Evolutionary conservation across 1,139 yeast genomes (phyloP), one percentile per base, ranked within the genome.

Genomic region (Kodamaea fungicola): DNA sequence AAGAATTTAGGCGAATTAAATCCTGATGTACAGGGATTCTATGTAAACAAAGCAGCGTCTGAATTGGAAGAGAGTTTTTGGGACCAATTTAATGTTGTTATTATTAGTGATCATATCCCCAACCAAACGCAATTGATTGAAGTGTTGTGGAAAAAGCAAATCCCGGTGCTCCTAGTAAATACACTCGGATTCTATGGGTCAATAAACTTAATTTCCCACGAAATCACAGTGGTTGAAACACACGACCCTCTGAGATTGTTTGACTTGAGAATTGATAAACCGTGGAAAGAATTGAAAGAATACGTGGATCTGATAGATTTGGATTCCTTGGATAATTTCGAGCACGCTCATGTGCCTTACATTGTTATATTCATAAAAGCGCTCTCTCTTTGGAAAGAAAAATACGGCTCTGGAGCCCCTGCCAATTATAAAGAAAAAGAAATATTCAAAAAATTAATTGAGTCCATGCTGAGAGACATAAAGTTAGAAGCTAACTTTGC

Each of bases 331-430:
- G 71, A 68, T 35, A 76, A 72, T 30, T 66, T 68, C 3, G 80
- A 76, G 12, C 78, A 79, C 42, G 77, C 87, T 0, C 83, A 83
- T 49, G 73, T 88, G 2, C 97, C 97, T 1, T 88, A 76, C 51
- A 71, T 83, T 16, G 73, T 86, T 1, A 62, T 90, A 2, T 69
- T 85, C 29, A 68, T 82, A 33, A 79, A 80, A 48, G 79, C 80
- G 2, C 52, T 77, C 16, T 64, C 69, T 28, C 42, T 50, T 7
- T 80, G 82, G 80, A 57, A 59, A 44, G 31, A 35, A 8, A 42
- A 46, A 16, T 66, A 69, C 38, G 59, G 8, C 12, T 44, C 12
- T 6, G 16, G 38, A 7, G 50, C 67, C 2, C 87, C 89, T 1
- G 44, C 48, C 9, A 69, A 65, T 10, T 66, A 69, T 28, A 49